These are phyloP conservation scores for Uromyces viciae-fabae DNA, from an alignment of 1,284 basidiomycete genomes.

Conservation along the genomic window DNA sequence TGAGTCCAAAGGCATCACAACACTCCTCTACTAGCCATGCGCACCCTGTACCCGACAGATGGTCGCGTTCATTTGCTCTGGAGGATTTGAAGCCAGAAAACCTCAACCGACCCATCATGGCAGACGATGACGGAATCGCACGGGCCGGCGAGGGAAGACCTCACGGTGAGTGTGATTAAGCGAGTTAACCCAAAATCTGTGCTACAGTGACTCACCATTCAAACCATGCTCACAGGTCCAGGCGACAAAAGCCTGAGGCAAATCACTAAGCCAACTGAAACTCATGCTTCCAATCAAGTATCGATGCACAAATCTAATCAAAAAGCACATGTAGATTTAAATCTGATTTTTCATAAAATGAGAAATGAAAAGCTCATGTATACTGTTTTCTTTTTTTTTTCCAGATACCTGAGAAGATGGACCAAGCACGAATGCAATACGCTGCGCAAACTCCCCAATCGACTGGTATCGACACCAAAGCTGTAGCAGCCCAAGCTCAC, in stretches of 20 bases:
- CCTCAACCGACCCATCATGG: constrained; percentile 24
- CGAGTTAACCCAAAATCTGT: neutral
- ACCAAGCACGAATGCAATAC: neutral
- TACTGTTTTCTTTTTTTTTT: neutral
- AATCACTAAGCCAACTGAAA: constrained; percentile 22
- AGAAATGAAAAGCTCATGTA: neutral
- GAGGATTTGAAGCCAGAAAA: constrained; percentile 2
- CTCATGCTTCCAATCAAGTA: constrained; percentile 17
- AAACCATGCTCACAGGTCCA: neutral
- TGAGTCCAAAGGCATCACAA: constrained; percentile 7
- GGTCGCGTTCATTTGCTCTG: constrained; percentile 9
- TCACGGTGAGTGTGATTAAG: neutral
- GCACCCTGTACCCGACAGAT: constrained; percentile 17
- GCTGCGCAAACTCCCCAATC: neutral
- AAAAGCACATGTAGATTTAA: neutral
- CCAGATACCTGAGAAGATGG: constrained; percentile 13
- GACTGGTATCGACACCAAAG: constrained; percentile 22
- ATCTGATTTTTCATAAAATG: too few relatives aligned
- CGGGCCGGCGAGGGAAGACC: constrained; percentile 26
- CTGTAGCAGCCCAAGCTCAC: neutral
- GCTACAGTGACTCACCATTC: neutral
- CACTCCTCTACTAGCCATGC: constrained; percentile 31
- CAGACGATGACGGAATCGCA: constrained; percentile 18
- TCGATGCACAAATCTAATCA: constrained; percentile 4
- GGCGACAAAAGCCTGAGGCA: constrained; percentile 17